Base-by-base conservation (phyloP, 257 asterid genomes). In the Sherardia arvensis region DNA sequence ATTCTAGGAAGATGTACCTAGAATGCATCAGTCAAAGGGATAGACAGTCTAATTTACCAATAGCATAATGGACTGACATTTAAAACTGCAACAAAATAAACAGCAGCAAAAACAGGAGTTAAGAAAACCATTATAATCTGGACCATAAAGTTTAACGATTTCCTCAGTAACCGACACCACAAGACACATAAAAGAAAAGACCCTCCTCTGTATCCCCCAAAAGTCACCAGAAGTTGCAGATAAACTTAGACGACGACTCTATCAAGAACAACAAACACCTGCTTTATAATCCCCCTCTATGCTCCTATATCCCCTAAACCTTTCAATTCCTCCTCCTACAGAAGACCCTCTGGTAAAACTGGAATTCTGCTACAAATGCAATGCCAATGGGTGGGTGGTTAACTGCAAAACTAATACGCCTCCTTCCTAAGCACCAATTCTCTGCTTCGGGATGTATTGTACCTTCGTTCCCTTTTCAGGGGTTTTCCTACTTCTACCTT, bases 371-470 rank as follows among this genome's bases (percentile, higher is more conserved):
- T 73, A 38, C 9, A 18, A 43, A 63, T 69, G 59, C n/a, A 28
- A 73, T 22, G 67, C 53, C 67, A 62, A 72, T 40, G 51, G 51
- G 11, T 9, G 47, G 34, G 17, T 59, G 30, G 49, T 62, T 71
- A 67, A 27, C 84, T 78, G 76, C 79, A 78, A 76, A 74, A 71
- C 64, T 21, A 65, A 25, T 45, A 30, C 36, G 29, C 70, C 69
- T 68, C 18, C 55, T 64, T 61, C 76, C 84, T 84, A 82, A 1
- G 73, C 79, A 51, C 38, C 71, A 34, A 75, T 72, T 74, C 82
- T 90, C 63, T 75, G 93, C 69, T 79, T 85, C 12, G 81, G 89
- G 59, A 84, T 81, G 81, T 80, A 87, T 72, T 77, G 81, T 23
- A 66, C 65, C 72, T 85, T 84, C 57, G 66, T 60, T 34, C 78